Percentiles rank a stretch among this genome's conserved stretches.
Evolutionary conservation across 306 rosid species (phyloP).

Genomic region (Cicer judaicum): DNA sequence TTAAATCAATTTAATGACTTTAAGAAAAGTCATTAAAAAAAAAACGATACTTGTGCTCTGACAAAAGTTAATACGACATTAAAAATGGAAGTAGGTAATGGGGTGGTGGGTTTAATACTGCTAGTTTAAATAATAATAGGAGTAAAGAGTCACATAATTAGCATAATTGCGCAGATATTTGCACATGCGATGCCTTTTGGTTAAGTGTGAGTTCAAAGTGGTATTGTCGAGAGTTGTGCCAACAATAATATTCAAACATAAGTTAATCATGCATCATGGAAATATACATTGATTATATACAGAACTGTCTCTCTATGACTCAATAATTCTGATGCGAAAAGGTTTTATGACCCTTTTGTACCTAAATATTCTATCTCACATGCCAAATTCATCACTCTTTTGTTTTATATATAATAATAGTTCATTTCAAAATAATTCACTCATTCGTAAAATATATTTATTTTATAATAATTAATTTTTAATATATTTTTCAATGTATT

Average conservation of each 20-base stretch:
- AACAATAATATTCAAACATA: constrained; percentile 44
- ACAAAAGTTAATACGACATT: constrained; percentile 41
- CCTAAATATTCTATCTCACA: constrained; percentile 78
- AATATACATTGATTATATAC: constrained; percentile 38
- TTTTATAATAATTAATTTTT: too few relatives aligned
- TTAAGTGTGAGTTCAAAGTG: constrained; percentile 43
- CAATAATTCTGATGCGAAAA: constrained; percentile 34
- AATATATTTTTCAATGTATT: too few relatives aligned
- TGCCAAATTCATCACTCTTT: constrained; percentile 59
- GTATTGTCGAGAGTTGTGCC: constrained; percentile 56
- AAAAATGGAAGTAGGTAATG: constrained; percentile 49
- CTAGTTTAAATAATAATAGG: constrained; percentile 35
- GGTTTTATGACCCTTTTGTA: constrained; percentile 26
- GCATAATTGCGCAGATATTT: constrained; percentile 34
- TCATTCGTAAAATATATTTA: too few relatives aligned
- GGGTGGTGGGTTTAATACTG: constrained; percentile 29
- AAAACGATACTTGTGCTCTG: background rate
- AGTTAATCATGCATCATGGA: constrained; percentile 48
- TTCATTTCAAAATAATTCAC: too few relatives aligned
- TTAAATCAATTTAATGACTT: constrained; percentile 23
- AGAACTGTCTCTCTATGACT: constrained; percentile 7
- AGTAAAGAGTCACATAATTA: constrained; percentile 9
- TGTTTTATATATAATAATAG: too few relatives aligned
- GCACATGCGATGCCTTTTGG: constrained; percentile 67
- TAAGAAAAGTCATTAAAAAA: background rate